A percentile compares a stretch with the other conserved stretches of the same genome.
Evolutionary conservation across 768 basidiomycete genomes (phyloP).

Genomic region (Stropharia rugosoannulata): DNA sequence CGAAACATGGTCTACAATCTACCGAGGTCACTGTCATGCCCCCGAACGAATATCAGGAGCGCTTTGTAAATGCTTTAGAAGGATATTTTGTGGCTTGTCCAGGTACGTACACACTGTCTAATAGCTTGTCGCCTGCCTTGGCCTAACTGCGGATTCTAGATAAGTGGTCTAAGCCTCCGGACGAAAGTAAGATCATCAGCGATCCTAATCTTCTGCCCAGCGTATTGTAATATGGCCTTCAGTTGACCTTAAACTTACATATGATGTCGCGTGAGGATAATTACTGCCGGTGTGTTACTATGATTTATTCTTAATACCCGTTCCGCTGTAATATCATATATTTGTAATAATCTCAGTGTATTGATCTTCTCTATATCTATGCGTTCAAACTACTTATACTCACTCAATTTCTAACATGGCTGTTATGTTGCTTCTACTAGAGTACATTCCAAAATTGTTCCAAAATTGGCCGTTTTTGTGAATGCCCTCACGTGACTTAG

Average conservation of each 20-base stretch:
- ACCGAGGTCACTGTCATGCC: slow-evolving; percentile 80
- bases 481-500: too few species aligned
- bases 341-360: too few species aligned
- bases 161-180: slow-evolving; percentile 49
- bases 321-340: too few species aligned
- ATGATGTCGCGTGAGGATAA: background rate
- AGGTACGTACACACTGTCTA: slow-evolving; percentile 36
- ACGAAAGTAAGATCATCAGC: slow-evolving; percentile 35
- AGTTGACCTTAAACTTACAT: too few species aligned
- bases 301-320: background rate
- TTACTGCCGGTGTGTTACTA: background rate
- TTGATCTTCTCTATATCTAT: too few species aligned
- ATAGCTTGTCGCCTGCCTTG: background rate
- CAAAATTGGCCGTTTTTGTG: too few species aligned
- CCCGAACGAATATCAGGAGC: slow-evolving; percentile 75
- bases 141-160: slow-evolving; percentile 23
- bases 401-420: too few species aligned
- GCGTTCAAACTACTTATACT: too few species aligned
- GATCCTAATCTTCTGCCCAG: slow-evolving; percentile 42
- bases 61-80: slow-evolving; percentile 71
- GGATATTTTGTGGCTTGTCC: slow-evolving; percentile 78
- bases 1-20: slow-evolving; percentile 71
- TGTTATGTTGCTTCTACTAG: too few species aligned
- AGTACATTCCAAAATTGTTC: too few species aligned
- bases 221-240: slow-evolving; percentile 25